Evolutionary conservation across 208 protist species (phyloP).

Genomic region (Crithidia bombi): DNA sequence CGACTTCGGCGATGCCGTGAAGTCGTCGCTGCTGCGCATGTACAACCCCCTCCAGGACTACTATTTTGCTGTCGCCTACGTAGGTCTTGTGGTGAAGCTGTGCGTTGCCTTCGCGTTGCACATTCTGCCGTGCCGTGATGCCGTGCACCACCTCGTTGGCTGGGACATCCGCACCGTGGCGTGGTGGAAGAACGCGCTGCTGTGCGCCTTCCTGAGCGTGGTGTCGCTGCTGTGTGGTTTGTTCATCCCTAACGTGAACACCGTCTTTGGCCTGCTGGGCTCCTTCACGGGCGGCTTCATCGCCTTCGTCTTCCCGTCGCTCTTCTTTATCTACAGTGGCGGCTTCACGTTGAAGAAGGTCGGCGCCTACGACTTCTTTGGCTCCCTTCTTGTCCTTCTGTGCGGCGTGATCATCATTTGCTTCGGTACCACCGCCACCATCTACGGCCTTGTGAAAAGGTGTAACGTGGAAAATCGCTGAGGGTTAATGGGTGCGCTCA

Average conservation of each 20-base stretch:
- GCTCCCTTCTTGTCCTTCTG: slow-evolving; percentile 45
- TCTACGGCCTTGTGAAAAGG: slow-evolving; percentile 42
- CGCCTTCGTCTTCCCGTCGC: slow-evolving; percentile 73
- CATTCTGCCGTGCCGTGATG: slow-evolving; percentile 68
- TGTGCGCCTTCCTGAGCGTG: slow-evolving; percentile 44
- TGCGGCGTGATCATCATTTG: slow-evolving; percentile 52
- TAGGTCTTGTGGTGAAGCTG: slow-evolving; percentile 69
- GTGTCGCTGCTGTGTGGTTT: slow-evolving; percentile 61
- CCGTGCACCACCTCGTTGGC: slow-evolving; percentile 58
- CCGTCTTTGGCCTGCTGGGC: slow-evolving; percentile 75
- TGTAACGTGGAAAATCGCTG: background rate
- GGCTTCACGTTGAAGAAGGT: slow-evolving; percentile 42
- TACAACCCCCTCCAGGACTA: slow-evolving; percentile 58
- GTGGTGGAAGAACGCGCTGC: slow-evolving; percentile 59
- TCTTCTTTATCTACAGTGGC: slow-evolving; percentile 79
- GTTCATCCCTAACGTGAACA: slow-evolving; percentile 77
- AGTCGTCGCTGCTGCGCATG: slow-evolving; percentile 60
- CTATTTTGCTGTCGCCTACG: slow-evolving; percentile 70
- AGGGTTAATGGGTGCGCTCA: background rate
- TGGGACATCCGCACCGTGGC: slow-evolving; percentile 59
- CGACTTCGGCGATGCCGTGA: slow-evolving; percentile 57
- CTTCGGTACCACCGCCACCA: slow-evolving; percentile 67
- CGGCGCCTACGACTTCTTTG: slow-evolving; percentile 46
- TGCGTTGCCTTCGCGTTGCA: slow-evolving; percentile 78
- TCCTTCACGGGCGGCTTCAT: slow-evolving; percentile 64